phyloP scores from a whole-genome alignment of 805 yeast genomes.

The Diddensiella transvaalensis region DNA sequence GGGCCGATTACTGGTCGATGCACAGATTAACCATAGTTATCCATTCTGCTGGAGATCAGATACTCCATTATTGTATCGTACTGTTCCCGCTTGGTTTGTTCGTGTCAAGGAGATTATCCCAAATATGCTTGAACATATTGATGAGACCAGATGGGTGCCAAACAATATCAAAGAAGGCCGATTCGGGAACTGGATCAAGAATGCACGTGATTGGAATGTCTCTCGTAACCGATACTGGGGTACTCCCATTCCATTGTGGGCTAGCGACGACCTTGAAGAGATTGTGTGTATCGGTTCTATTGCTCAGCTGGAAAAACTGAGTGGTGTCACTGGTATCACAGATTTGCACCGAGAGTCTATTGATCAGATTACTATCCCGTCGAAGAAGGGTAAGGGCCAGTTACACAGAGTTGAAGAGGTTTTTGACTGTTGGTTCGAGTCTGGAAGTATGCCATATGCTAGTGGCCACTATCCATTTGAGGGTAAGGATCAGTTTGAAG shows the following conservation, averaged over 20 bases:
- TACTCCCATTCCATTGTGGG: constrained; percentile 98
- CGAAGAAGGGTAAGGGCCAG: constrained; percentile 80
- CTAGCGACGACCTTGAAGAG: constrained; percentile 87
- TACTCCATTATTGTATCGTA: constrained; percentile 91
- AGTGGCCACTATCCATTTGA: constrained; percentile 97
- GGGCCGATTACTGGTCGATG: constrained; percentile 69
- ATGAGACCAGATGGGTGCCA: constrained; percentile 94
- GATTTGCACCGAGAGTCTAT: constrained; percentile 94
- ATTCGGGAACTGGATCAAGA: constrained; percentile 96
- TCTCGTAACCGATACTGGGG: constrained; percentile 99
- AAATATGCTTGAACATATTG: constrained; percentile 81
- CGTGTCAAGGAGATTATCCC: constrained; percentile 85
- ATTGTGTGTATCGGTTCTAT: constrained; percentile 90
- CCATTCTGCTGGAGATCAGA: constrained; percentile 99
- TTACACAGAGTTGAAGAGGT: constrained; percentile 94
- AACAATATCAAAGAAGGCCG: constrained; percentile 84
- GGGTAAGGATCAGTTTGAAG: constrained; percentile 61
- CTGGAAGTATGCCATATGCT: constrained; percentile 99
- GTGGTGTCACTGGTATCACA: constrained; percentile 72
- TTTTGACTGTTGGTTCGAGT: constrained; percentile 99
- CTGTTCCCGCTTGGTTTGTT: constrained; percentile 99
- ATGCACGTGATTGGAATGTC: constrained; percentile 98
- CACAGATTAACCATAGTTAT: constrained; percentile 91
- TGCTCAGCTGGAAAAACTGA: constrained; percentile 75
- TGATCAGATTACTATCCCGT: constrained; percentile 90